Evolutionary conservation across 345 rosid genomes (phyloP).

Genomic region (Rhodomyrtus tomentosa): DNA sequence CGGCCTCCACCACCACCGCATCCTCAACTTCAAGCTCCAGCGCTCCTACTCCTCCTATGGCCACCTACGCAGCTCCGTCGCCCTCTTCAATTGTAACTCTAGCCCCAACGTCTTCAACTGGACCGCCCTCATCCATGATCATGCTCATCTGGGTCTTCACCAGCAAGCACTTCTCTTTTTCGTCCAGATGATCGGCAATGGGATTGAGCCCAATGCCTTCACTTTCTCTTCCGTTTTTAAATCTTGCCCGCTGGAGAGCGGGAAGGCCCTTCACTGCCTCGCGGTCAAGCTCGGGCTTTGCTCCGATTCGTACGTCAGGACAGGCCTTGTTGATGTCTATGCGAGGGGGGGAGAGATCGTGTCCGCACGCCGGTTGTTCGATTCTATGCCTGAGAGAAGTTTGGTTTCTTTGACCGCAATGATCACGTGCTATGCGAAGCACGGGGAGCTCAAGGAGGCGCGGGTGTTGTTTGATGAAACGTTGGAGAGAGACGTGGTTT

Average conservation of each 20-base stretch:
- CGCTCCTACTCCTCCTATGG: slow-evolving; percentile 66
- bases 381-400: slow-evolving; percentile 44
- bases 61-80: slow-evolving; percentile 31
- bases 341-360: slow-evolving; percentile 45
- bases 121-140: slow-evolving; percentile 50
- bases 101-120: slow-evolving; percentile 47
- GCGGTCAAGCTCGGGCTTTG: slow-evolving; percentile 51
- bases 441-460: slow-evolving; percentile 39
- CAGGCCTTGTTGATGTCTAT: slow-evolving; percentile 54
- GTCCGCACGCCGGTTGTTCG: slow-evolving; percentile 59
- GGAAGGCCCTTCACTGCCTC: slow-evolving; percentile 35
- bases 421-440: slow-evolving; percentile 61
- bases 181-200: slow-evolving; percentile 30
- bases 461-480: slow-evolving; percentile 40
- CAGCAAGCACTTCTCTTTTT: slow-evolving; percentile 35
- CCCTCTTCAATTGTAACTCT: slow-evolving; percentile 36
- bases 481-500: slow-evolving; percentile 43
- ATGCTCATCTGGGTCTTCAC: slow-evolving; percentile 22
- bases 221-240: slow-evolving; percentile 67
- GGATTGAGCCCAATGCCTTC: slow-evolving; percentile 47
- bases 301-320: slow-evolving; percentile 51
- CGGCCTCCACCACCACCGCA: slow-evolving; percentile 34
- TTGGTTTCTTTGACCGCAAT: slow-evolving; percentile 60
- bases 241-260: slow-evolving; percentile 36
- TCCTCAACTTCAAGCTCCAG: slow-evolving; percentile 69